phyloP scores from a whole-genome alignment of 257 asterid species.

The Avicennia marina region DNA sequence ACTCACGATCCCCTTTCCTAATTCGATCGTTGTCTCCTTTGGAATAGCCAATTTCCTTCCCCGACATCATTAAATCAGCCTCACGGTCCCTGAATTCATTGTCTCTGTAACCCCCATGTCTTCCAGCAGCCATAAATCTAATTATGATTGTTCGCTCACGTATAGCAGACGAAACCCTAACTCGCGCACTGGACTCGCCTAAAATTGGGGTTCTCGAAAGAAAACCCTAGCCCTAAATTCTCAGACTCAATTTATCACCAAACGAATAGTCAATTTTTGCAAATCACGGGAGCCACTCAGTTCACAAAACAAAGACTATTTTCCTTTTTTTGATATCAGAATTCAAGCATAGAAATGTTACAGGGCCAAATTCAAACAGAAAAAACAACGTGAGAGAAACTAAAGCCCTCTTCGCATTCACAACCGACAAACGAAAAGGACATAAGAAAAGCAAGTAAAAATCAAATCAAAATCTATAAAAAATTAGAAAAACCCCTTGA shows the following conservation, averaged over 20 bases:
- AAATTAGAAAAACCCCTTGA: no score
- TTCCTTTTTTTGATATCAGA: no score
- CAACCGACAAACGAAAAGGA: no score
- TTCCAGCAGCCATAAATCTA: slow-evolving; percentile 69
- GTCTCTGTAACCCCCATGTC: slow-evolving; percentile 64
- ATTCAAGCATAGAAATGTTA: no score
- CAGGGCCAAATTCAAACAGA: no score
- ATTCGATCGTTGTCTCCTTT: slow-evolving; percentile 48
- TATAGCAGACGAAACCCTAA: slow-evolving; percentile 15
- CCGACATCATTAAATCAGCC: slow-evolving; percentile 43
- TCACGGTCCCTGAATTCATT: slow-evolving; percentile 55
- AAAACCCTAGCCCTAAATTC: slow-evolving; percentile 20
- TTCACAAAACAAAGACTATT: no score
- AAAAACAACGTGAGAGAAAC: no score
- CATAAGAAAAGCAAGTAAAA: no score
- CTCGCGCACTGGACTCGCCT: background rate
- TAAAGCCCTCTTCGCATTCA: no score
- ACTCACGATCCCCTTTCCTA: slow-evolving; percentile 40
- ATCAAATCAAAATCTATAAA: no score
- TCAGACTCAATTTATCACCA: background rate
- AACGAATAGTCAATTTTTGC: no score
- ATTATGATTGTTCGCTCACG: background rate
- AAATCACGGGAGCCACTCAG: no score
- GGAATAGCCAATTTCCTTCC: slow-evolving; percentile 36
- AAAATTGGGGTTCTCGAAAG: background rate